These are phyloP conservation scores for Astrothelium subdiscretum DNA, from an alignment of 495 filamentous ascomycete species.

Conservation along the genomic window DNA sequence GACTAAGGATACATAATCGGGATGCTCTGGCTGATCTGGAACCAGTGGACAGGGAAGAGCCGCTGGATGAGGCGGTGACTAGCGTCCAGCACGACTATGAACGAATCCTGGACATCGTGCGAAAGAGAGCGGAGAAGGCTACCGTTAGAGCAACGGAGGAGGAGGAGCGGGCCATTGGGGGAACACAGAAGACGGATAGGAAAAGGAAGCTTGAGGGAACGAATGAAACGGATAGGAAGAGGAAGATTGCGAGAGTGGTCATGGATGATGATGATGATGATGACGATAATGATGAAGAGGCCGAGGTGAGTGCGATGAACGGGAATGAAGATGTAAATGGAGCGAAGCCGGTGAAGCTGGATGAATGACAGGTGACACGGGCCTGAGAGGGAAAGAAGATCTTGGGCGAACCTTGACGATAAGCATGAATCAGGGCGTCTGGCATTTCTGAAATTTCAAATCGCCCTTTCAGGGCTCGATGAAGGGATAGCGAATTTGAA, in stretches of 20 bases:
- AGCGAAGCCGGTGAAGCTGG: too few species aligned
- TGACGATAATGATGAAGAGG: too few species aligned
- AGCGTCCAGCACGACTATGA: constrained; percentile 78
- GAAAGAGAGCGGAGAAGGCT: constrained; percentile 42
- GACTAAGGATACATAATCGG: constrained; percentile 66
- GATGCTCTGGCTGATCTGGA: constrained; percentile 73
- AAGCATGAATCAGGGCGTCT: too few species aligned
- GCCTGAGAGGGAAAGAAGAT: too few species aligned
- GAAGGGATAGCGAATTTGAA: too few species aligned
- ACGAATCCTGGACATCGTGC: constrained; percentile 45
- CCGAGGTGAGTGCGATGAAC: too few species aligned
- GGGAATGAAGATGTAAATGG: too few species aligned
- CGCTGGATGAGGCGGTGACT: constrained; percentile 64
- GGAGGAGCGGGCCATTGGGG: constrained; percentile 19
- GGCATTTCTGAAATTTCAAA: too few species aligned
- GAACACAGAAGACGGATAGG: constrained; percentile 4
- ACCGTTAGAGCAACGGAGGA: constrained; percentile 34
- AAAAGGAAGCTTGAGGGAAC: constrained; percentile 6
- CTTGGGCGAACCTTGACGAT: too few species aligned
- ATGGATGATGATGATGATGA: too few species aligned
- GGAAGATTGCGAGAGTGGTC: constrained; percentile 6
- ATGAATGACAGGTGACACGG: too few species aligned
- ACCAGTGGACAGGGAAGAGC: constrained; percentile 59
- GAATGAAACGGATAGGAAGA: constrained; percentile 7
- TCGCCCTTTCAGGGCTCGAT: too few species aligned